Evolutionary conservation across 1,284 basidiomycete genomes (phyloP).

Genomic region (Apiotrichum veenhuisii): DNA sequence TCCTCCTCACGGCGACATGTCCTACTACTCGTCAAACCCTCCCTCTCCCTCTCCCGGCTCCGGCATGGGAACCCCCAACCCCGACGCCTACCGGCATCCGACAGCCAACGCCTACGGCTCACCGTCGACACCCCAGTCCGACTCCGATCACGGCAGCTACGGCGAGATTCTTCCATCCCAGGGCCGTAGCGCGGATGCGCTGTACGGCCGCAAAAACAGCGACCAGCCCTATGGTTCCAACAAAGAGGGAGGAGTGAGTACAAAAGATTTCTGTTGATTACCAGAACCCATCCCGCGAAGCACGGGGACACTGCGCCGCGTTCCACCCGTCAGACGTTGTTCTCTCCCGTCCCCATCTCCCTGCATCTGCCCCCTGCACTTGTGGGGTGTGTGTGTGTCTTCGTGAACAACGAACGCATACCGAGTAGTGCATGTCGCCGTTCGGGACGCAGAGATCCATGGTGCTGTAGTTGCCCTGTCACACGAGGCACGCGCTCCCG

Average conservation of each 20-base stretch:
- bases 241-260: not conserved
- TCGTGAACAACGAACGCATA: no score
- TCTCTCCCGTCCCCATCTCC: no score
- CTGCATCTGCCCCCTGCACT: no score
- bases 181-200: not conserved
- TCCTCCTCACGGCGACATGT: not conserved
- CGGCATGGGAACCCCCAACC: not conserved
- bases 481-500: no score
- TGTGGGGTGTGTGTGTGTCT: no score
- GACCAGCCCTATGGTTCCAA: not conserved
- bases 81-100: not conserved
- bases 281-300: no score
- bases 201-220: not conserved
- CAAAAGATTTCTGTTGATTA: no score
- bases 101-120: conserved; percentile 1
- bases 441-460: no score
- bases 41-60: not conserved
- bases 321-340: no score
- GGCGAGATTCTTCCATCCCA: not conserved
- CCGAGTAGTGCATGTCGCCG: no score
- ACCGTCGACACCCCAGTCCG: not conserved
- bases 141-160: not conserved
- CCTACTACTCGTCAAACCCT: not conserved
- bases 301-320: no score
- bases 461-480: no score